Conservation (phyloP, 1,284 basidiomycete genomes). For the Heterobasidion occidentale region DNA sequence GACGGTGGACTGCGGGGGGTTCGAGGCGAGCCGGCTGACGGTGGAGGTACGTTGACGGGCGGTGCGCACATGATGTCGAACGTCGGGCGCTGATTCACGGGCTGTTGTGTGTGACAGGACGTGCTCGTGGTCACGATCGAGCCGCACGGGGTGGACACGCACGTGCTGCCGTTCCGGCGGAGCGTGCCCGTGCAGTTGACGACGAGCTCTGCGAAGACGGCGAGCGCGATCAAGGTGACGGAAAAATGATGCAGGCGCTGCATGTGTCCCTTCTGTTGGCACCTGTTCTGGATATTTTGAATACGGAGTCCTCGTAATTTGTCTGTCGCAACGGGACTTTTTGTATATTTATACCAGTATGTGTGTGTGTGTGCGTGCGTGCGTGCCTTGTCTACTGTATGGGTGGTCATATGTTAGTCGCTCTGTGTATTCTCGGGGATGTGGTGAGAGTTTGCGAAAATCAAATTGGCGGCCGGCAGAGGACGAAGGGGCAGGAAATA, state of each 20-base stretch:
- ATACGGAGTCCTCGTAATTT: too few relatives aligned
- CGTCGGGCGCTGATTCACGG: too few relatives aligned
- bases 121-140: slow-evolving; percentile 8
- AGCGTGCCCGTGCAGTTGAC: slow-evolving; percentile 8
- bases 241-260: neutral
- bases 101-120: slow-evolving; percentile 2
- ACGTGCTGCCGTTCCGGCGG: slow-evolving; percentile 10
- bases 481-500: too few relatives aligned
- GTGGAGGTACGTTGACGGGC: slow-evolving; percentile 3
- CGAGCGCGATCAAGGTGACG: slow-evolving; percentile 1
- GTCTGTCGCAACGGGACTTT: neutral
- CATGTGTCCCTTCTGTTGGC: too few relatives aligned
- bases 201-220: slow-evolving; percentile 4
- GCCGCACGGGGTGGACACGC: slow-evolving; percentile 3
- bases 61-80: neutral
- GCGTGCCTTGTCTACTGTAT: neutral
- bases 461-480: neutral
- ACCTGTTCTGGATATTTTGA: too few relatives aligned
- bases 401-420: neutral
- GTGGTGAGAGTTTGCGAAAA: neutral
- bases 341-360: neutral
- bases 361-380: neutral
- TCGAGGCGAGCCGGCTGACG: slow-evolving; percentile 4
- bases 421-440: neutral
- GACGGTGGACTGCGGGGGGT: slow-evolving; percentile 4